These are phyloP conservation scores for Sugiyamaella pinicola DNA, from an alignment of 1,139 yeast species.

Conservation along the genomic window DNA sequence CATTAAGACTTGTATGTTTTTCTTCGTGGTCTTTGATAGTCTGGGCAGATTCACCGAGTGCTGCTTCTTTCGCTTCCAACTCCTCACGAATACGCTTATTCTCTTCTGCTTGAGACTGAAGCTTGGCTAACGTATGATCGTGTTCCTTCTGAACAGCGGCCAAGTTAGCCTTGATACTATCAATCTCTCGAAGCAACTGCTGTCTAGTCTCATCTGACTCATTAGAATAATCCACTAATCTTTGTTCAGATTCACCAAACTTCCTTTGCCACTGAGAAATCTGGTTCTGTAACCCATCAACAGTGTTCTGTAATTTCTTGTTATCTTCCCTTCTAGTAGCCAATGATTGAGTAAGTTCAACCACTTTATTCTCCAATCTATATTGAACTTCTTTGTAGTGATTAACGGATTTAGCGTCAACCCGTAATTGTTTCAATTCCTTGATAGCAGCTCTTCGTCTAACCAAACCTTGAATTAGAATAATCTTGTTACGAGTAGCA, in stretches of 20 bases:
- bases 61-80: slow-evolving; percentile 62
- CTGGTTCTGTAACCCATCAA: slow-evolving; percentile 51
- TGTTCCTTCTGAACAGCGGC: slow-evolving; percentile 55
- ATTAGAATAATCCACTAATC: slow-evolving; percentile 42
- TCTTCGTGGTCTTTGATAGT: slow-evolving; percentile 38
- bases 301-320: slow-evolving; percentile 65
- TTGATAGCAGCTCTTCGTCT: slow-evolving; percentile 75
- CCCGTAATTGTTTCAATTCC: slow-evolving; percentile 64
- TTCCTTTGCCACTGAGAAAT: slow-evolving; percentile 41
- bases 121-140: slow-evolving; percentile 60
- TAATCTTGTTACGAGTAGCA: slow-evolving; percentile 54
- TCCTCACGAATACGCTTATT: slow-evolving; percentile 64
- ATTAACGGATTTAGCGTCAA: slow-evolving; percentile 88
- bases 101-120: slow-evolving; percentile 59
- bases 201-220: slow-evolving; percentile 62
- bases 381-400: slow-evolving; percentile 90
- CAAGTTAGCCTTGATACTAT: slow-evolving; percentile 52
- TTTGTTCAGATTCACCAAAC: slow-evolving; percentile 37
- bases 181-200: slow-evolving; percentile 55
- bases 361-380: slow-evolving; percentile 91
- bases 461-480: slow-evolving; percentile 73
- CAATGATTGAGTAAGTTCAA: slow-evolving; percentile 84
- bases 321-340: slow-evolving; percentile 80
- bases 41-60: slow-evolving; percentile 41
- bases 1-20: slow-evolving; percentile 49